phyloP scores from a whole-genome alignment of 441 rosid genomes.

The Jatropha multifida region DNA sequence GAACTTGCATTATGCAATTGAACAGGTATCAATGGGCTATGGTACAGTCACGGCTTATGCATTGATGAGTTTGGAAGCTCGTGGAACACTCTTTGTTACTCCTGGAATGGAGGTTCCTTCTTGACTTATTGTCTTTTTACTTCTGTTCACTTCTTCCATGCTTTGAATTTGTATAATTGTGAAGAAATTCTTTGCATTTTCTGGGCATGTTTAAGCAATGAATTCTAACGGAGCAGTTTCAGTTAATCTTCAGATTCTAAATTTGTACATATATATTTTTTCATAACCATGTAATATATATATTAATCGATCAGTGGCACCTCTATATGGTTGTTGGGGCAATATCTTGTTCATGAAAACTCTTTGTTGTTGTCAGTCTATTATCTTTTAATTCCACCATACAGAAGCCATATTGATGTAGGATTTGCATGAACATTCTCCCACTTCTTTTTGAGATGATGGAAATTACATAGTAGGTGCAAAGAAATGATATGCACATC shows the following conservation, averaged over 20 bases:
- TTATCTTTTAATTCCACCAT: background rate
- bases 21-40: constrained; percentile 91
- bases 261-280: background rate
- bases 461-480: background rate
- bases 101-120: constrained; percentile 82
- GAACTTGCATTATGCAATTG: constrained; percentile 20
- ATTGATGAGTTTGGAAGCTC: constrained; percentile 87
- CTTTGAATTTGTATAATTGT: background rate
- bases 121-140: background rate
- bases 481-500: background rate
- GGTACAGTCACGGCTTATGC: constrained; percentile 86
- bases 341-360: background rate
- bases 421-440: background rate
- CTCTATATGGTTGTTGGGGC: background rate
- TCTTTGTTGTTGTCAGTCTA: background rate
- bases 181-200: background rate
- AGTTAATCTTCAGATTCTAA: background rate
- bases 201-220: background rate
- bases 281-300: background rate
- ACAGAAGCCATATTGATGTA: background rate
- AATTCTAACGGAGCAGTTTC: background rate
- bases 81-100: constrained; percentile 78
- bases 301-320: background rate
- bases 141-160: background rate
- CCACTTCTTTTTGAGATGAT: background rate